Evolutionary conservation across 1,139 yeast genomes (phyloP), one percentile per base, ranked within the genome.

Genomic region (Pneumocystis jirovecii): DNA sequence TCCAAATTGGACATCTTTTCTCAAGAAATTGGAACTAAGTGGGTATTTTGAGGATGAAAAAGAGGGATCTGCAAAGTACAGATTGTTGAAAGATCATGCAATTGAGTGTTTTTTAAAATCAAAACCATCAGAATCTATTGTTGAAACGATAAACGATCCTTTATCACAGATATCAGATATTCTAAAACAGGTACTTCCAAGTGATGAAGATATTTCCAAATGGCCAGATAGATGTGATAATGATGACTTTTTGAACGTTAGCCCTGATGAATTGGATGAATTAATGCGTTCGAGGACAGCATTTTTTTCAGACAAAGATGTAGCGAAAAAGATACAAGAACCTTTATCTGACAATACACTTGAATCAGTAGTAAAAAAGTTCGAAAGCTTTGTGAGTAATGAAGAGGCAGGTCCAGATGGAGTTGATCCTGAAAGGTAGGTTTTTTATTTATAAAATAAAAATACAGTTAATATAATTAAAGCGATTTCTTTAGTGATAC

Each of bases 371-470:
- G 69, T 74, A 19, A 65, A 68, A 0, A 71, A 70, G 59, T 57
- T 76, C 60, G 68, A 70, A 39, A 60, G 64, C 31, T 74, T 74
- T 63, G 72, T 75, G 67, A 66, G 70, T 40, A 74, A 73, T 57
- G 71, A 72, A 3, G 66, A 69, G 1, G 74, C 76, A 15, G 74
- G 73, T 1, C n/a, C 72, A 3, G 72, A 71, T 21, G 75, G 74
- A 5, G 66, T 68, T 12, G 64, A 66, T 37, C 63, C 62, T 25
- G 71, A 68, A 7, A 69, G 68, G 63, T 67, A 65, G 17, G 66
- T 62, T 8, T 21, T n/a, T 34, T 66, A 39, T n/a, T 66, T 61
- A 25, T 50, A 8, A 25, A 25, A 12, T 5, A 25, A 50, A 25
- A 12, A 50, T 25, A 50, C 5, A 12, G 8, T 25, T 50, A 66